These are phyloP conservation scores for Abortiporus biennis DNA, from an alignment of 1,284 basidiomycete genomes.

Conservation along the genomic window DNA sequence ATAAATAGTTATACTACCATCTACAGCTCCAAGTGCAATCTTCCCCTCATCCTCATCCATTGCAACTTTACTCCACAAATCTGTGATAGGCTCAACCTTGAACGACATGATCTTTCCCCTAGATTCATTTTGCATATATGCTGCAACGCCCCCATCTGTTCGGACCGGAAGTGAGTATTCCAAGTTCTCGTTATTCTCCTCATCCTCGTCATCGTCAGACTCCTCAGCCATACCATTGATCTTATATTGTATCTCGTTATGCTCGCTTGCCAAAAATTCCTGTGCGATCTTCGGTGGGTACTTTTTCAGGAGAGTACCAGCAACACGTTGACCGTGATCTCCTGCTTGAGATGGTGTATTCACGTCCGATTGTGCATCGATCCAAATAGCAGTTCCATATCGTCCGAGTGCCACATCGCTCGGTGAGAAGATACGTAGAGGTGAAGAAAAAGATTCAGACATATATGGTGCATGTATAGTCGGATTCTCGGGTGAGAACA, in stretches of 20 bases:
- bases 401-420: conserved; percentile 47
- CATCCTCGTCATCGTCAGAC: conserved; percentile 15
- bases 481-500: conserved; percentile 8
- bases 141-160: not conserved
- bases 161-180: not conserved
- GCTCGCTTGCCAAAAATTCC: no score
- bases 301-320: conserved; percentile 36
- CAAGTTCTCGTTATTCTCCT: conserved; percentile 13
- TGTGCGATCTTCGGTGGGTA: no score
- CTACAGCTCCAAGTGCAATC: conserved; percentile 45
- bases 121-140: not conserved
- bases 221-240: conserved; percentile 14
- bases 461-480: conserved; percentile 11
- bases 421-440: conserved; percentile 51
- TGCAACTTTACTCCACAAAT: conserved; percentile 47
- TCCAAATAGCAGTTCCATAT: conserved; percentile 59
- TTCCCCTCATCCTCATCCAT: conserved; percentile 55
- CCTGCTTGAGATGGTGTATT: conserved; percentile 28
- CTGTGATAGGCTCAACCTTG: conserved; percentile 31
- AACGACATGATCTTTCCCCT: conserved; percentile 27
- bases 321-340: conserved; percentile 52
- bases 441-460: conserved; percentile 45
- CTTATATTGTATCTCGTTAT: conserved; percentile 3
- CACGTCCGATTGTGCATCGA: conserved; percentile 52
- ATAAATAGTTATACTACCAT: conserved; percentile 44